Percentiles rank a stretch among this genome's conserved stretches.
phyloP scores from a whole-genome alignment of 352 stramenopile species.

The Ochromonadaceae sp. region DNA sequence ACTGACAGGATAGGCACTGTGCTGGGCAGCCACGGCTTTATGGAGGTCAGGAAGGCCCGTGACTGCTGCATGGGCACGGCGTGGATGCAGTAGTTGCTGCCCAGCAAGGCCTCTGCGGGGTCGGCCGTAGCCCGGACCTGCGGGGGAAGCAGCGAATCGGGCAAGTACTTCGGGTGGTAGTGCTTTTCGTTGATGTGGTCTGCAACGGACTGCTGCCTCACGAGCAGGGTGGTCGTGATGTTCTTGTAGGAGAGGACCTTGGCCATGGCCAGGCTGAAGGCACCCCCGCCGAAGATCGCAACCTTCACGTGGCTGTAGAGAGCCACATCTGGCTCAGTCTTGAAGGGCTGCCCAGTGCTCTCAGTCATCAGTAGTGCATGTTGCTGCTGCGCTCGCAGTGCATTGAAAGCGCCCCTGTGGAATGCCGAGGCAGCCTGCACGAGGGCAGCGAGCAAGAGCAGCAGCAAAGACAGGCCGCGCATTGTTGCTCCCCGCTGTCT shows the following conservation, averaged over 20 bases:
- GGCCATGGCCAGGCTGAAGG: conserved; percentile 87
- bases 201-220: conserved; percentile 59
- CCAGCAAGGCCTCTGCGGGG: conserved; percentile 54
- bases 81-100: conserved; percentile 80
- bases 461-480: too few species aligned
- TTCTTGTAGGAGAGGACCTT: conserved; percentile 63
- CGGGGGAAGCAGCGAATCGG: conserved; percentile 56
- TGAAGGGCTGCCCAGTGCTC: too few species aligned
- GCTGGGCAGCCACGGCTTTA: conserved; percentile 61
- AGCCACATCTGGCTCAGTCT: too few species aligned
- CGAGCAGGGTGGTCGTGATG: conserved; percentile 58
- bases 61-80: conserved; percentile 87
- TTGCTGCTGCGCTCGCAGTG: too few species aligned
- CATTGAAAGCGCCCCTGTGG: too few species aligned
- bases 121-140: conserved; percentile 68
- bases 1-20: conserved; percentile 77
- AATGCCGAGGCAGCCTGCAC: too few species aligned
- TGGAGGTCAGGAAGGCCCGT: conserved; percentile 60
- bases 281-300: conserved; percentile 70
- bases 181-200: conserved; percentile 76
- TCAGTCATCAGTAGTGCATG: too few species aligned
- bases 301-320: not conserved
- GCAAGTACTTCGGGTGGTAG: conserved; percentile 72
- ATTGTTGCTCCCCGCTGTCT: too few species aligned
- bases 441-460: too few species aligned